These are phyloP conservation scores for Colletotrichum sp. DNA, from an alignment of 2,329 filamentous ascomycete genomes.

Conservation along the genomic window DNA sequence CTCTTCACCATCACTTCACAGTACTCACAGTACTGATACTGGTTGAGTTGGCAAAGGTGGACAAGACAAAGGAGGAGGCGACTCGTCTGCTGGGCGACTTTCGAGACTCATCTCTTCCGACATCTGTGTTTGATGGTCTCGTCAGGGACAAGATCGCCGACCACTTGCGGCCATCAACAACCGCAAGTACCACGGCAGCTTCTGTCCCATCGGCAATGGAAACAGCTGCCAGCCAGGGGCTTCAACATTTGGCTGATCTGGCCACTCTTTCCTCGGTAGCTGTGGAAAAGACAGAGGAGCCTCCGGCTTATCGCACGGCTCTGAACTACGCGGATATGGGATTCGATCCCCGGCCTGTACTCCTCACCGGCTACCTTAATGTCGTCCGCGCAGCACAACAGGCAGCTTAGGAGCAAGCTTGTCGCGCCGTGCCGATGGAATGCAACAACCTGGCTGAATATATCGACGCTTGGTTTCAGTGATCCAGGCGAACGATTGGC, in stretches of 20 bases:
- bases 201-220: constrained; percentile 41
- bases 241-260: constrained; percentile 67
- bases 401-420: constrained; percentile 7
- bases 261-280: constrained; percentile 39
- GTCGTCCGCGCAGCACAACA: constrained; percentile 15
- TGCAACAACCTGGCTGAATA: neutral
- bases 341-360: constrained; percentile 42
- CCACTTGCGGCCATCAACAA: constrained; percentile 32
- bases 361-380: constrained; percentile 42
- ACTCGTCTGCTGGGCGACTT: constrained; percentile 60
- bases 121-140: constrained; percentile 59
- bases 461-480: neutral
- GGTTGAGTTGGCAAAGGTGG: constrained; percentile 60
- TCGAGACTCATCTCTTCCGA: constrained; percentile 49
- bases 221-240: constrained; percentile 52
- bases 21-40: constrained; percentile 66
- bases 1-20: constrained; percentile 71
- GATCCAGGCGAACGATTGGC: neutral
- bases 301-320: constrained; percentile 22
- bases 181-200: constrained; percentile 19
- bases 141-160: constrained; percentile 59
- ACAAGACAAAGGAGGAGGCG: constrained; percentile 63
- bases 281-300: constrained; percentile 26
- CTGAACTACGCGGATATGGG: constrained; percentile 45
- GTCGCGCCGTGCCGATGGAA: neutral